Evolutionary conservation across 2,329 filamentous ascomycete genomes (phyloP), one percentile per base, ranked within the genome.

Genomic region (Penicillium verrucosum): DNA sequence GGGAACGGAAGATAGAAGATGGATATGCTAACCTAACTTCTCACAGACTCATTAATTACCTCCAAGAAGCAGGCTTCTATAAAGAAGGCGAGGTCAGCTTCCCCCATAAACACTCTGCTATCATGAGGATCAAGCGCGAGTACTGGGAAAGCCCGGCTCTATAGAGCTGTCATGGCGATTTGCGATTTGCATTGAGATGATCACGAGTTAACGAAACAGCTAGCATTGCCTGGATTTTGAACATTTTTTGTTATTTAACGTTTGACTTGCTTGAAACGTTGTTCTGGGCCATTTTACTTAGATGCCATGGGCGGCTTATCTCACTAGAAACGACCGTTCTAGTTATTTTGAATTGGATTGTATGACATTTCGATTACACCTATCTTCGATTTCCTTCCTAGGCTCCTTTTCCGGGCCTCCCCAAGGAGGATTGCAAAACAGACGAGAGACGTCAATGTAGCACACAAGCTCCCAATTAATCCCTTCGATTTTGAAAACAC

Each of bases 21-120:
- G 2, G 5, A 14, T 55, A 3, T 59, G 27, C 60, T 67, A 60
- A 67, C 23, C 64, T 67, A 60, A 67, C 23, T 64, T 11, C 18
- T 25, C 29, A 14, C 51, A 91, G 89, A 64, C 81, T 92, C 54
- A 85, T 88, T 61, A 73, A 80, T 7, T 90, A 93, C 60, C 82
- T 95, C 16, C 82, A 89, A 60, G 77, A 84, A 7, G 81, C 82
- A 0, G 92, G 93, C 0, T 99, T 97, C 70, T 85, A 88, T 63
- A 94, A 91, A 69, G 90, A 96, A 75, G 86, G 86, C 57, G 91
- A 97, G 69, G 82, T 97, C 49, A 83, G 87, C 1, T 92, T 99
- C 62, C 88, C 92, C 1, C 92, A 97, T 72, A 99, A 99, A 74
- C 92, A 96, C 72, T 87, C 90, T 7, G 95, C 92, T 75, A 82